Conservation (phyloP, 306 rosid species). For the Quercus suber region DNA sequence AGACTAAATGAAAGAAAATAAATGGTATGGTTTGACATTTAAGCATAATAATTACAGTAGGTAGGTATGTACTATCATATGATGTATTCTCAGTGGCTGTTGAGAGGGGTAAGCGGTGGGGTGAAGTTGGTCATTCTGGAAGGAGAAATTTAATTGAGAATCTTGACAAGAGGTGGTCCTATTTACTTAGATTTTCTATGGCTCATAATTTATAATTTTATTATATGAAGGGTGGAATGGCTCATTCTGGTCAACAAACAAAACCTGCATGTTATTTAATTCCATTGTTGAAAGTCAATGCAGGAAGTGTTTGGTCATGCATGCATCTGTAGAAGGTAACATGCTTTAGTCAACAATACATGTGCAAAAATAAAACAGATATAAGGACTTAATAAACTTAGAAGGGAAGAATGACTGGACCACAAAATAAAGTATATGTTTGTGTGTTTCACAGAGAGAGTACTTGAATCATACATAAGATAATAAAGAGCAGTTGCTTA, state of each 20-base stretch:
- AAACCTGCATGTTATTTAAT: constrained; percentile 22
- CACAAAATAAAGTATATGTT: background rate
- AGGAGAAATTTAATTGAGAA: constrained; percentile 29
- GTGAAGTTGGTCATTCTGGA: constrained; percentile 17
- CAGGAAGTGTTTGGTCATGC: constrained; percentile 47
- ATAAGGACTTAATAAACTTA: constrained; percentile 13
- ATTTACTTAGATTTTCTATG: constrained; percentile 21
- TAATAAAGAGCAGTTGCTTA: background rate
- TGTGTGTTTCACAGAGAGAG: background rate
- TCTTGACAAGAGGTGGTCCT: constrained; percentile 37
- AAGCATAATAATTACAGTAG: constrained; percentile 7
- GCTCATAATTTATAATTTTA: constrained; percentile 11
- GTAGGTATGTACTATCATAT: constrained; percentile 3
- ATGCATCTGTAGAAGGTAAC: constrained; percentile 57
- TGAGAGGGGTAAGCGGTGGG: constrained; percentile 7
- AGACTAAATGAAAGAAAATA: background rate
- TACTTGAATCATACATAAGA: background rate
- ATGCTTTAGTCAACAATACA: constrained; percentile 72
- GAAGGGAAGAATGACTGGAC: background rate
- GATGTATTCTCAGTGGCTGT: constrained; percentile 11
- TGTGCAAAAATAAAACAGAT: constrained; percentile 47
- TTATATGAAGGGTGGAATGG: constrained; percentile 12
- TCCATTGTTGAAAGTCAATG: constrained; percentile 43
- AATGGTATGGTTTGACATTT: background rate
- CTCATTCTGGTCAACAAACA: constrained; percentile 54